A percentile compares a stretch with the other conserved stretches of the same genome.
phyloP scores from a whole-genome alignment of 306 rosid genomes.

The Cicer bijugum region DNA sequence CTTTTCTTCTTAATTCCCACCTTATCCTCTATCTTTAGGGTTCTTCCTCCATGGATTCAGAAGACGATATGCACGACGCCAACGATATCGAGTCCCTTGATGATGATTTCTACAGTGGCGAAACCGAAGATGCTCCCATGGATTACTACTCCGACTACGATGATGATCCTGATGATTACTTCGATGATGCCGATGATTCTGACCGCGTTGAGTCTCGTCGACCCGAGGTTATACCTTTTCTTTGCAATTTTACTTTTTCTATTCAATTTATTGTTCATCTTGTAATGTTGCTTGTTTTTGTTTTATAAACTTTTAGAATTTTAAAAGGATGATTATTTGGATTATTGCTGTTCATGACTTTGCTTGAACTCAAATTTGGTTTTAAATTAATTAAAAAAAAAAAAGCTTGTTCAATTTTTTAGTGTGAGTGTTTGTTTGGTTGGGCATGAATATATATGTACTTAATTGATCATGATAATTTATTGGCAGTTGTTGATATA shows the following conservation, averaged over 20 bases:
- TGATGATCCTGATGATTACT: constrained; percentile 55
- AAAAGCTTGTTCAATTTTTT: neutral
- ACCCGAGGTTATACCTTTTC: constrained; percentile 55
- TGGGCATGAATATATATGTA: neutral
- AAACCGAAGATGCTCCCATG: constrained; percentile 66
- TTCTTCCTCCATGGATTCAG: constrained; percentile 54
- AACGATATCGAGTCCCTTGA: constrained; percentile 72
- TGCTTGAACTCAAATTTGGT: constrained; percentile 20
- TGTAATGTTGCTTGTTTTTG: neutral
- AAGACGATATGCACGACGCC: constrained; percentile 74
- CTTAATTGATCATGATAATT: constrained; percentile 31
- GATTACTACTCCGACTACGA: constrained; percentile 63
- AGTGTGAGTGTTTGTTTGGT: constrained; percentile 34
- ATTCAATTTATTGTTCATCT: constrained; percentile 25
- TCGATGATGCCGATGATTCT: constrained; percentile 60
- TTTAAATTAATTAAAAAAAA: no score
- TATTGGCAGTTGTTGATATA: neutral
- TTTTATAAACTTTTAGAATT: neutral
- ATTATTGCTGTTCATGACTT: constrained; percentile 2
- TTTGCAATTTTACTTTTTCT: neutral
- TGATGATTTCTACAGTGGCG: constrained; percentile 89
- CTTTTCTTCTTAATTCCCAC: neutral
- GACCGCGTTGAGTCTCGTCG: constrained; percentile 62
- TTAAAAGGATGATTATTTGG: neutral
- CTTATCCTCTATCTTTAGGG: constrained; percentile 19